Percentiles rank a stretch among this genome's conserved stretches.
Evolutionary conservation across 2,329 filamentous ascomycete genomes (phyloP).

Genomic region (Alternaria angustiovoidea): DNA sequence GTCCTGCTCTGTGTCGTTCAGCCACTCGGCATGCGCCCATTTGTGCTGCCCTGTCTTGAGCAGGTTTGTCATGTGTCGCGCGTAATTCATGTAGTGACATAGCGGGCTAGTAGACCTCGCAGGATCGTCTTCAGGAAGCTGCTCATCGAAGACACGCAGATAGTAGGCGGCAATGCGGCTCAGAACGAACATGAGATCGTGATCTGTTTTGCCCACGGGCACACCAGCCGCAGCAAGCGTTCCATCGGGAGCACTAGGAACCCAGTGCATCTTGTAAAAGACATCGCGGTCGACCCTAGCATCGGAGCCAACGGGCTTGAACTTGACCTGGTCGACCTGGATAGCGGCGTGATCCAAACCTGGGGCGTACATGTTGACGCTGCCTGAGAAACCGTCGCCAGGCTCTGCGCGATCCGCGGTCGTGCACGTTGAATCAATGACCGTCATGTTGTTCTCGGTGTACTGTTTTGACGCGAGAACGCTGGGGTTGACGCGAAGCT

Average conservation of each 20-base stretch:
- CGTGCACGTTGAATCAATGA: neutral
- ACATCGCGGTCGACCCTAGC: neutral
- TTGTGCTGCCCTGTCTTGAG: neutral
- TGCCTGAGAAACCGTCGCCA: neutral
- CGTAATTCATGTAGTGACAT: neutral
- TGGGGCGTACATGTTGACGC: neutral
- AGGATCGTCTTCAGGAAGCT: neutral
- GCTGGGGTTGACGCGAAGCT: constrained; percentile 28
- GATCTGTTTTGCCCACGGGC: neutral
- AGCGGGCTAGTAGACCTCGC: neutral
- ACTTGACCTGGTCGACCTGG: neutral
- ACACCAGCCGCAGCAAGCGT: neutral
- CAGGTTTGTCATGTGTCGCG: neutral
- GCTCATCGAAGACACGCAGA: neutral
- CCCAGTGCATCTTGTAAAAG: constrained; percentile 3
- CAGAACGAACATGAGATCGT: neutral
- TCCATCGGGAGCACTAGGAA: neutral
- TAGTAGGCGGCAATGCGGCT: neutral
- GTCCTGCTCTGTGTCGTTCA: neutral
- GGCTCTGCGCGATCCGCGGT: neutral
- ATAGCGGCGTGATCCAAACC: neutral
- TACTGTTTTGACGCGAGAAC: neutral
- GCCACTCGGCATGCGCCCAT: neutral
- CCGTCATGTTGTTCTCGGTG: neutral
- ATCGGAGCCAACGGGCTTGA: neutral